Evolutionary conservation across 768 basidiomycete species (phyloP).

Genomic region (Podaxis carcinomalis): DNA sequence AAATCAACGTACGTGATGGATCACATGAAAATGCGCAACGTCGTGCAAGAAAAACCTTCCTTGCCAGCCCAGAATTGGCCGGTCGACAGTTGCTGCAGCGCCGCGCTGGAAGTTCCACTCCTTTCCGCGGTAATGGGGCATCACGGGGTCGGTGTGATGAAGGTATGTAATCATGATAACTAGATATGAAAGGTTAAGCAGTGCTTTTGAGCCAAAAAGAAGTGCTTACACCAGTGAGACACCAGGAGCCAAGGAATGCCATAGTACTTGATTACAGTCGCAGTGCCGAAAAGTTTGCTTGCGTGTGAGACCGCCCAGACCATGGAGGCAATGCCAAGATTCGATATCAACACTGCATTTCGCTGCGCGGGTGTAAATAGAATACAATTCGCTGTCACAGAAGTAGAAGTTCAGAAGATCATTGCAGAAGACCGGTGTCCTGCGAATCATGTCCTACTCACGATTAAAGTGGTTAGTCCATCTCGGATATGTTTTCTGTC

Average conservation of each 20-base stretch:
- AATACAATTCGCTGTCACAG: conserved; percentile 43
- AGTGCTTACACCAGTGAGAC: conserved; percentile 47
- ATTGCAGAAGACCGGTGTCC: not conserved
- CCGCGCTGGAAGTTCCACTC: conserved; percentile 62
- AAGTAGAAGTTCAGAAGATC: conserved; percentile 2
- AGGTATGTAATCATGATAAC: conserved; percentile 58
- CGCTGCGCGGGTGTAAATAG: conserved; percentile 52
- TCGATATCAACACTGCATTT: conserved; percentile 49
- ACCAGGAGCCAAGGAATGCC: conserved; percentile 53
- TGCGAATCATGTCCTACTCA: conserved; percentile 26
- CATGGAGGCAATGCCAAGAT: conserved; percentile 52
- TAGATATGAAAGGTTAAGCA: conserved; percentile 13
- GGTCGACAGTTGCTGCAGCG: conserved; percentile 57
- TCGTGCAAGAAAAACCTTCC: conserved; percentile 67
- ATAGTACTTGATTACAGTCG: conserved; percentile 44
- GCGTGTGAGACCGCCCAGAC: conserved; percentile 33
- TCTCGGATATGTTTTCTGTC: conserved; percentile 53
- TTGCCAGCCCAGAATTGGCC: conserved; percentile 57
- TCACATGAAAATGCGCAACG: conserved; percentile 60
- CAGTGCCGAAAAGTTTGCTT: conserved; percentile 31
- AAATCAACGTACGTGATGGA: conserved; percentile 47
- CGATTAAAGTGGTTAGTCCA: conserved; percentile 68
- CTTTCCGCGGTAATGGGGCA: conserved; percentile 54
- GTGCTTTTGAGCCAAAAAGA: not conserved
- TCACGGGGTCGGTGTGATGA: conserved; percentile 56